Base-by-base conservation (phyloP, 352 stramenopile genomes). In the Phytopythium vexans region DNA sequence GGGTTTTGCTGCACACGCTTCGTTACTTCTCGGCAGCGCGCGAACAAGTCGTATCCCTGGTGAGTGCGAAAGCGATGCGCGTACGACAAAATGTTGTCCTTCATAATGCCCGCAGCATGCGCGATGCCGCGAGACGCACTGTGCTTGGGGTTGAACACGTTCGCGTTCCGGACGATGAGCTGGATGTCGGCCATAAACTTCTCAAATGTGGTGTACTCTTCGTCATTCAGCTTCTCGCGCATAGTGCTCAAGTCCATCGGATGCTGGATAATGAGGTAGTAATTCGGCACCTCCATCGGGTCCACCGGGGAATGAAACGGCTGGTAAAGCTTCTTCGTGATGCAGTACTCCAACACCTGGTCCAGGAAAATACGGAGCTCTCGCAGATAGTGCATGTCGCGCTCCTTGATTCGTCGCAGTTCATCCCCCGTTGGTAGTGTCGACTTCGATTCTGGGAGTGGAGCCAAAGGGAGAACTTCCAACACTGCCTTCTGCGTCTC, bases 161-260 rank as follows among this genome's bases (percentile, higher is more conserved):
- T 91, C 32, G 89, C 89, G 45, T 97, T 97, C 8, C 72, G 66
- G 31, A 94, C 79, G 32, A 97, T 96, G 46, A 90, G 74, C 47
- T 92, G 74, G 32, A 97, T 86, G 54, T 97, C 87, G 41, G 82
- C 69, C 54, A 94, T 74, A 46, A 97, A 97, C 38, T 84, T 71
- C 48, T 96, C 86, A 33, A 93, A 92, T 33, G 80, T 94, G 7
- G 73, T 88, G 65, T 97, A 97, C 52, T 95, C 85, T 32, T 87
- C 70, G 16, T 95, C 84, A 51, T 97, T 92, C 7, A 97, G 60
- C 58, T 94, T 95, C 43, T 90, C 82, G 5, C 82, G 85, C 76
- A 97, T 97, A 14, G 72, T 87, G 40, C 72, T 88, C 41, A 97
- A 55, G 58, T 94, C 86, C 85, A 97, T 97, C 11, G 88, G 89